Evolutionary conservation across 2,329 filamentous ascomycete genomes (phyloP).

Genomic region (Acrocalymma vagum): DNA sequence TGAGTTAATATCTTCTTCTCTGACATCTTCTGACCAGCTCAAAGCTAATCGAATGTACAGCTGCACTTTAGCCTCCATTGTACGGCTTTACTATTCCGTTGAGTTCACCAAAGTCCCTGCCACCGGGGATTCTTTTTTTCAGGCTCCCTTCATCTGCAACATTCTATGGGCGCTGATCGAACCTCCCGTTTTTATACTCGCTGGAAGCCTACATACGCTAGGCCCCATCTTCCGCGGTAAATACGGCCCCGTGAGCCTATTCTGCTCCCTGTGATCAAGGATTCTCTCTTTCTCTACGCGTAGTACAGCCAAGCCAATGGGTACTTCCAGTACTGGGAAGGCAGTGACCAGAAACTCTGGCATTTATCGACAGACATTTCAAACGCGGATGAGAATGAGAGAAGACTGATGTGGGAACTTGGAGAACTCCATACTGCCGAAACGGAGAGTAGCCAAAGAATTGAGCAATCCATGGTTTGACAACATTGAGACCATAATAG

Average conservation of each 20-base stretch:
- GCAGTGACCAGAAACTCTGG: neutral
- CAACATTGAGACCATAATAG: no score
- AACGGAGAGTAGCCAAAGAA: no score
- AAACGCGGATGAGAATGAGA: neutral
- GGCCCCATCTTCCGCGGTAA: conserved; percentile 1
- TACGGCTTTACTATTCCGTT: conserved; percentile 1
- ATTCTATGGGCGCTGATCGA: conserved; percentile 2
- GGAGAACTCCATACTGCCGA: neutral
- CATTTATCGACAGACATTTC: neutral
- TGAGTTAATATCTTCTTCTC: neutral
- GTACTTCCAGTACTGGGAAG: neutral
- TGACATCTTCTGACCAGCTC: neutral
- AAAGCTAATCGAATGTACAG: neutral
- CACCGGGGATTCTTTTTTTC: conserved; percentile 1
- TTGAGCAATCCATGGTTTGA: no score
- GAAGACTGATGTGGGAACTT: neutral
- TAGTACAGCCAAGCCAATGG: neutral
- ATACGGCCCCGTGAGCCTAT: conserved; percentile 1
- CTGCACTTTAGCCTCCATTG: conserved; percentile 1
- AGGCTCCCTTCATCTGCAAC: conserved; percentile 2
- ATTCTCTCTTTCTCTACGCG: neutral
- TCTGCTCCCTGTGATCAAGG: neutral
- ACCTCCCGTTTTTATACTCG: conserved; percentile 1
- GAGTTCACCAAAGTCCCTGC: conserved; percentile 2
- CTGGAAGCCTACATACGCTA: neutral